These are phyloP conservation scores for Monoraphidium neglectum DNA, from an alignment of 139 green algal genomes.

Conservation along the genomic window DNA sequence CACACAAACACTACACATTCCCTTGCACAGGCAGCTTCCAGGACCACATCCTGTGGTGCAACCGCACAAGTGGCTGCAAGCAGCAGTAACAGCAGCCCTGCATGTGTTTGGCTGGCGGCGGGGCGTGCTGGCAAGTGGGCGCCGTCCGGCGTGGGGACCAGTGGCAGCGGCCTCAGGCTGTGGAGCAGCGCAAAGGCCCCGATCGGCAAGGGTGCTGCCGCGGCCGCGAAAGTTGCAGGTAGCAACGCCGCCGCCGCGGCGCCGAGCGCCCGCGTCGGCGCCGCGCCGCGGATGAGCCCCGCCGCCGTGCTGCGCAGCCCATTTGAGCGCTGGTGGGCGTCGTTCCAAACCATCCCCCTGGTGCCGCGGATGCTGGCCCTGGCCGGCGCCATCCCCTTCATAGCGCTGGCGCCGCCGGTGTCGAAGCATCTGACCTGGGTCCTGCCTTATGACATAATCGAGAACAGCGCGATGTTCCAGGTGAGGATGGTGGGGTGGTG, in stretches of 20 bases:
- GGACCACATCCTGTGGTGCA: too few species aligned
- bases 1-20: too few species aligned
- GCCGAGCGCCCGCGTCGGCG: not conserved
- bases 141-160: not conserved
- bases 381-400: slow-evolving; percentile 77
- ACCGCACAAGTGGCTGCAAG: too few species aligned
- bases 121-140: not conserved
- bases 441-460: slow-evolving; percentile 41
- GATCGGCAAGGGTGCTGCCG: slow-evolving; percentile 2
- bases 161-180: not conserved
- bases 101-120: too few species aligned
- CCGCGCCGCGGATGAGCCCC: not conserved
- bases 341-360: slow-evolving; percentile 7
- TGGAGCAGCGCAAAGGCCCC: not conserved
- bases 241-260: not conserved
- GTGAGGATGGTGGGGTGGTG: not conserved
- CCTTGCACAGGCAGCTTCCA: too few species aligned
- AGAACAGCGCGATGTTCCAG: slow-evolving; percentile 41
- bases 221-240: not conserved
- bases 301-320: not conserved
- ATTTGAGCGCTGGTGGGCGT: slow-evolving; percentile 14
- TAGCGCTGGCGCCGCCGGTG: slow-evolving; percentile 63
- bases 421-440: slow-evolving; percentile 40
- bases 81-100: too few species aligned
- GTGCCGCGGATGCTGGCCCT: slow-evolving; percentile 15